phyloP scores from a whole-genome alignment of 2,329 filamentous ascomycete genomes.

The Trichoderma sp. region DNA sequence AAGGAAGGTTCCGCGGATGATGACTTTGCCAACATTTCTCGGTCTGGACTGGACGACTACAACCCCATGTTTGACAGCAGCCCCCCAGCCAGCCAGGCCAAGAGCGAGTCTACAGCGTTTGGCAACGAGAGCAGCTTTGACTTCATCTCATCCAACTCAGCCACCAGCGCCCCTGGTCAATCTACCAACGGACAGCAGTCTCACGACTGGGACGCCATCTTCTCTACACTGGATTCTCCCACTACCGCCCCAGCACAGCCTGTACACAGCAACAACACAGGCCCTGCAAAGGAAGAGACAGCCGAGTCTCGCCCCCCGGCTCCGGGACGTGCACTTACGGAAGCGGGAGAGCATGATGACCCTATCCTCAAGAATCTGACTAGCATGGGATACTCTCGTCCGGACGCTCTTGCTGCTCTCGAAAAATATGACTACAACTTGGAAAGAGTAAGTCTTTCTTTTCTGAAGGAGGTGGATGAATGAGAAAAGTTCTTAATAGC shows the following conservation, averaged over 20 bases:
- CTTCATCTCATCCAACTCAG: constrained; percentile 47
- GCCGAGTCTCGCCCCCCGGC: constrained; percentile 30
- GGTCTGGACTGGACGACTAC: constrained; percentile 72
- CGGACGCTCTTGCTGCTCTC: constrained; percentile 72
- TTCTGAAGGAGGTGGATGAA: background rate
- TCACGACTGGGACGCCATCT: constrained; percentile 95
- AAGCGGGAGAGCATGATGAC: constrained; percentile 80
- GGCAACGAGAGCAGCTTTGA: constrained; percentile 58
- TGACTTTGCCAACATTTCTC: constrained; percentile 73
- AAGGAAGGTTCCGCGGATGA: constrained; percentile 78
- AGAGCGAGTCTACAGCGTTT: constrained; percentile 54
- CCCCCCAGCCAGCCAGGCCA: constrained; percentile 53
- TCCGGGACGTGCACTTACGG: constrained; percentile 65
- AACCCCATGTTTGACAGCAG: constrained; percentile 78
- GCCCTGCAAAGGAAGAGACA: constrained; percentile 18
- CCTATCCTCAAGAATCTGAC: constrained; percentile 87
- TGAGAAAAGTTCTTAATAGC: background rate
- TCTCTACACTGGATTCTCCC: constrained; percentile 71
- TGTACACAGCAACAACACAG: constrained; percentile 1
- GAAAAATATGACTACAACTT: constrained; percentile 97
- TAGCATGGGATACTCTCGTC: constrained; percentile 79
- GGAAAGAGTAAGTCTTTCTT: constrained; percentile 68
- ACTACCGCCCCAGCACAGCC: constrained; percentile 31
- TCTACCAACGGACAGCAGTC: constrained; percentile 41
- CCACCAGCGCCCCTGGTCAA: constrained; percentile 35